A percentile compares a stretch with the other conserved stretches of the same genome.
Conservation (phyloP, 2,329 filamentous ascomycete species). For the Clonostachys solani region DNA sequence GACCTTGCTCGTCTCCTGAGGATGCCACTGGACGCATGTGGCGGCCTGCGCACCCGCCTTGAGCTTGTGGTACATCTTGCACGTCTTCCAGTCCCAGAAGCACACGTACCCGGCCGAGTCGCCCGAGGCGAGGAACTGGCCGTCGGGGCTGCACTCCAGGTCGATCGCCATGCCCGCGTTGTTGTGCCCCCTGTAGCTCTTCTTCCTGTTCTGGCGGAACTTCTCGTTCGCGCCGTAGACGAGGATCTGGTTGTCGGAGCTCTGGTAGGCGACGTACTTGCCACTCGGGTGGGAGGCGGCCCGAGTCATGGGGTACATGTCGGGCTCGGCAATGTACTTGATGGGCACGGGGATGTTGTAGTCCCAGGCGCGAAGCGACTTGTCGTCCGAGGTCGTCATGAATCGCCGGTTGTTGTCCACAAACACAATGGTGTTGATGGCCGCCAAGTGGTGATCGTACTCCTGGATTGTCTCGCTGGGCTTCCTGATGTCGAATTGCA, state of each 20-base stretch:
- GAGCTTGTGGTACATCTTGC: constrained; percentile 98
- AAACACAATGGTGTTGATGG: constrained; percentile 96
- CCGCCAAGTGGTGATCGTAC: constrained; percentile 97
- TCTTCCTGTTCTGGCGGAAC: constrained; percentile 96
- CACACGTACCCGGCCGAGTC: constrained; percentile 87
- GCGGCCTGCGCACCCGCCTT: constrained; percentile 78
- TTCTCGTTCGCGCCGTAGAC: constrained; percentile 94
- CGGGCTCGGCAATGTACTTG: constrained; percentile 95
- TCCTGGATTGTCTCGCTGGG: constrained; percentile 81
- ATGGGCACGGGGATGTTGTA: constrained; percentile 98
- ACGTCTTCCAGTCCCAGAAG: constrained; percentile 99
- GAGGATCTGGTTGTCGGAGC: constrained; percentile 91
- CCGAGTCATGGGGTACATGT: constrained; percentile 96
- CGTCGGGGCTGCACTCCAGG: constrained; percentile 82
- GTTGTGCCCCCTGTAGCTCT: constrained; percentile 93
- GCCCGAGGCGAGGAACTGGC: constrained; percentile 83
- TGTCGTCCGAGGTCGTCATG: constrained; percentile 97
- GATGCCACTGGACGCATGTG: constrained; percentile 90
- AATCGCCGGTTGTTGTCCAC: constrained; percentile 92
- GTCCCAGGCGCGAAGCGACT: constrained; percentile 94
- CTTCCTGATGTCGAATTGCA: constrained; percentile 89
- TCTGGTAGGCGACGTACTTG: constrained; percentile 93
- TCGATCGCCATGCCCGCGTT: constrained; percentile 93
- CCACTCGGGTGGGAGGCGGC: constrained; percentile 80
- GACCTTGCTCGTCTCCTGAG: constrained; percentile 94